Evolutionary conservation across 768 basidiomycete genomes (phyloP).

Genomic region (Sistotremastrum suecicum): DNA sequence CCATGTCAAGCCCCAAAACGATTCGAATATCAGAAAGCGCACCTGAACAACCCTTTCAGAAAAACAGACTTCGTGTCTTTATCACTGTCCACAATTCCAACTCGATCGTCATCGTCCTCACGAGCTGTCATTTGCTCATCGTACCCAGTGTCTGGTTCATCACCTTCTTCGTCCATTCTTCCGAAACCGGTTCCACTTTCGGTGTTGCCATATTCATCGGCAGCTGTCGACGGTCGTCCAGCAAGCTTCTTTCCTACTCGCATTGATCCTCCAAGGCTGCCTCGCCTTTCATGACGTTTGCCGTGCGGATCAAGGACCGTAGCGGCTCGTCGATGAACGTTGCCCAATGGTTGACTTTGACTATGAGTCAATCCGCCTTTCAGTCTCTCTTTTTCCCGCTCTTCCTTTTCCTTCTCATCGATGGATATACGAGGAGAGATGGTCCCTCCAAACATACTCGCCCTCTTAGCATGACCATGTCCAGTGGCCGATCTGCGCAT

Average conservation of each 20-base stretch:
- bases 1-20: conserved; percentile 1
- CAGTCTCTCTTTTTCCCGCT: conserved; percentile 14
- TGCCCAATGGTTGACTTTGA: conserved; percentile 43
- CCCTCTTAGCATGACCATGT: conserved; percentile 28
- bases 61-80: conserved; percentile 89
- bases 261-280: conserved; percentile 68
- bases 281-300: conserved; percentile 26
- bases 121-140: conserved; percentile 25
- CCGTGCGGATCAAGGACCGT: conserved; percentile 62
- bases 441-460: conserved; percentile 33
- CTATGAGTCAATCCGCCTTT: conserved; percentile 19
- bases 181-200: conserved; percentile 22
- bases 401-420: conserved; percentile 21
- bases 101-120: conserved; percentile 14
- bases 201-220: neutral
- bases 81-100: conserved; percentile 30
- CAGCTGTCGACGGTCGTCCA: conserved; percentile 16
- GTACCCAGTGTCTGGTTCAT: conserved; percentile 20
- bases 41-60: conserved; percentile 93
- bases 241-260: conserved; percentile 25
- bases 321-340: conserved; percentile 58
- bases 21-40: conserved; percentile 11
- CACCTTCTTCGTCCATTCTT: conserved; percentile 32
- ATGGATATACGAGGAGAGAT: conserved; percentile 22
- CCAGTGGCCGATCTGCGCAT: conserved; percentile 20